phyloP scores from a whole-genome alignment of 495 filamentous ascomycete genomes.

The Penicillium pancosmium region DNA sequence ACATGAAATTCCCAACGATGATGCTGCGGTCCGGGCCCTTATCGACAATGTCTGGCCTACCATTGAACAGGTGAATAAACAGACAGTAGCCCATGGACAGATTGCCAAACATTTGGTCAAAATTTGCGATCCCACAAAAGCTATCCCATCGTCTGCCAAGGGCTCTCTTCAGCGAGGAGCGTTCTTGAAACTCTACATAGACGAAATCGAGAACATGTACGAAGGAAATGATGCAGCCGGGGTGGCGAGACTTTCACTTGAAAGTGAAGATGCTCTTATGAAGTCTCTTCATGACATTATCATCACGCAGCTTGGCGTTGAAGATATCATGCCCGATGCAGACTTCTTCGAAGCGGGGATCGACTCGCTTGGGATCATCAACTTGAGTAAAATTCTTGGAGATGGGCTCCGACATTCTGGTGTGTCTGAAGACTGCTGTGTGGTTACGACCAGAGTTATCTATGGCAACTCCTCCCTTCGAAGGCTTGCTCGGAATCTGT shows the following conservation, averaged over 20 bases:
- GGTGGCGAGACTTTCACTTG: slow-evolving; percentile 1
- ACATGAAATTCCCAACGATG: neutral
- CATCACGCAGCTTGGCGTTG: slow-evolving; percentile 13
- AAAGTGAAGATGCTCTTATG: slow-evolving; percentile 8
- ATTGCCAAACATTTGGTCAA: slow-evolving; percentile 31
- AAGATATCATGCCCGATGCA: slow-evolving; percentile 41
- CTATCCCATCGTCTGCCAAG: slow-evolving; percentile 56
- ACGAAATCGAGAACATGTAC: slow-evolving; percentile 55
- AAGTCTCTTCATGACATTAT: slow-evolving; percentile 15
- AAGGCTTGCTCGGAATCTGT: slow-evolving; percentile 9
- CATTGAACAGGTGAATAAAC: slow-evolving; percentile 50
- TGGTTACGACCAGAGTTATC: slow-evolving; percentile 7
- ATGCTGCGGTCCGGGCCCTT: slow-evolving; percentile 17
- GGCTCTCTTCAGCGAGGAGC: slow-evolving; percentile 54
- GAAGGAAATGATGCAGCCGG: slow-evolving; percentile 22
- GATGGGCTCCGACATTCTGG: slow-evolving; percentile 6
- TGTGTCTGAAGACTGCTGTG: slow-evolving; percentile 5
- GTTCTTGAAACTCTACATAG: slow-evolving; percentile 51
- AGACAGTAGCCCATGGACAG: slow-evolving; percentile 40
- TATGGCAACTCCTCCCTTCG: slow-evolving; percentile 13
- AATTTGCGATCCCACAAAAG: slow-evolving; percentile 49
- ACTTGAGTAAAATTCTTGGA: slow-evolving; percentile 5
- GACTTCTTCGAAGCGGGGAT: slow-evolving; percentile 57
- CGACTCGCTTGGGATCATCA: slow-evolving; percentile 44
- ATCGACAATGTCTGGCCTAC: slow-evolving; percentile 44